Evolutionary conservation across 331 rosid species (phyloP).

Genomic region (Malus hybrid): DNA sequence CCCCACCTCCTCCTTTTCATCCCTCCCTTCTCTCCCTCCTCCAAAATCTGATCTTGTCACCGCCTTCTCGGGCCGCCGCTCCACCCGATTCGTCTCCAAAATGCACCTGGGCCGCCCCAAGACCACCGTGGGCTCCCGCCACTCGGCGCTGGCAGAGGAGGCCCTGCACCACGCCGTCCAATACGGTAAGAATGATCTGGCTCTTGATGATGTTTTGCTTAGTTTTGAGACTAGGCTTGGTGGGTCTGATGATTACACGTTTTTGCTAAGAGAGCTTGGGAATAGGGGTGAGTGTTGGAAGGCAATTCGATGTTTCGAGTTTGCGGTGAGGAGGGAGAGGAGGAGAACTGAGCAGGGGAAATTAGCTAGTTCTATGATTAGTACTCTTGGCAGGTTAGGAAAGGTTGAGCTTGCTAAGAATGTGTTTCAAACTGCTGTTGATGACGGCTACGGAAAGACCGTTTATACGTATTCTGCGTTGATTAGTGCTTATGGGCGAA

Average conservation of each 20-base stretch:
- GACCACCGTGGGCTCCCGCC: slow-evolving; percentile 37
- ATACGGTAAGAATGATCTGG: slow-evolving; percentile 40
- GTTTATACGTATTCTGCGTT: slow-evolving; percentile 18
- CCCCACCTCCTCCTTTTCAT: slow-evolving; percentile 29
- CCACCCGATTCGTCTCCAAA: slow-evolving; percentile 74
- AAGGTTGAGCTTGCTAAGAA: slow-evolving; percentile 56
- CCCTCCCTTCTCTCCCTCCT: slow-evolving; percentile 33
- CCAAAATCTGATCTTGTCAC: slow-evolving; percentile 43
- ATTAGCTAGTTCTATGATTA: slow-evolving; percentile 75
- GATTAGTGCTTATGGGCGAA: slow-evolving; percentile 79
- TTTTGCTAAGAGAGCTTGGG: slow-evolving; percentile 65
- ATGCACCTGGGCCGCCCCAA: slow-evolving; percentile 67
- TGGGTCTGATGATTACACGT: slow-evolving; percentile 64
- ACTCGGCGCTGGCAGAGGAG: slow-evolving; percentile 60
- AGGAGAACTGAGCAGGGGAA: slow-evolving; percentile 60
- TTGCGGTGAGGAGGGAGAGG: slow-evolving; percentile 49
- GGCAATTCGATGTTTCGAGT: slow-evolving; percentile 54
- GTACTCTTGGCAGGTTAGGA: slow-evolving; percentile 82
- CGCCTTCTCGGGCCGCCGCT: slow-evolving; percentile 75
- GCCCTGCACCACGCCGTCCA: slow-evolving; percentile 37
- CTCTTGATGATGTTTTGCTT: slow-evolving; percentile 43
- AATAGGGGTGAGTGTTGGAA: slow-evolving; percentile 57
- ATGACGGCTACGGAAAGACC: slow-evolving; percentile 64
- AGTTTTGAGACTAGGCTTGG: slow-evolving; percentile 46
- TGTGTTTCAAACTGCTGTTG: slow-evolving; percentile 52